phyloP scores from a whole-genome alignment of 768 basidiomycete species.

The Amanita exitialis region DNA sequence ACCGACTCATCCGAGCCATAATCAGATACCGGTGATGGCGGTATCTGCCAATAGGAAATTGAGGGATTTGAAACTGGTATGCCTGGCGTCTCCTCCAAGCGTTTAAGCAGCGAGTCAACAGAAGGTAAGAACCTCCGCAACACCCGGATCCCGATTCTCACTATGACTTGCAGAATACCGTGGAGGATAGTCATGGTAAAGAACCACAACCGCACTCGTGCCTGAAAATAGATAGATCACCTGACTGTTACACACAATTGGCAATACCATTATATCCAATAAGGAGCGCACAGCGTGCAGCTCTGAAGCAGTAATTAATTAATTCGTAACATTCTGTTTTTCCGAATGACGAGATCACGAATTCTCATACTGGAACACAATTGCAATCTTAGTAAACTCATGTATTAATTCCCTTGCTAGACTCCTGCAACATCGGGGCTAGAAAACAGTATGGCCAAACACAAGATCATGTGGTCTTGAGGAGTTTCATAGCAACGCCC shows the following conservation, averaged over 20 bases:
- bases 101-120: constrained; percentile 10
- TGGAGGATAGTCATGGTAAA: neutral
- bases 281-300: too few relatives aligned
- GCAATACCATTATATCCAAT: too few relatives aligned
- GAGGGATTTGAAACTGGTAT: constrained; percentile 37
- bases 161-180: neutral
- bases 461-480: neutral
- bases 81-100: constrained; percentile 28
- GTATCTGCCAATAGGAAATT: constrained; percentile 40
- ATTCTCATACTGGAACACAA: too few relatives aligned
- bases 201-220: too few relatives aligned
- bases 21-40: constrained; percentile 27
- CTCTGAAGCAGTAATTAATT: too few relatives aligned
- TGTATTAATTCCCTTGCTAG: too few relatives aligned
- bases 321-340: too few relatives aligned
- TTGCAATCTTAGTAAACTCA: too few relatives aligned
- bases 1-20: constrained; percentile 8
- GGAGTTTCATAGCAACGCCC: neutral
- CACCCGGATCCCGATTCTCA: neutral
- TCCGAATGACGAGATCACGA: too few relatives aligned
- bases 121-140: constrained; percentile 3
- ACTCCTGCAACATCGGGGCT: too few relatives aligned
- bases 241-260: too few relatives aligned
- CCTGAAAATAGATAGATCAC: neutral
- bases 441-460: too few relatives aligned